phyloP scores from a whole-genome alignment of 2,329 filamentous ascomycete genomes.

The Plectosphaerella cucumerina region DNA sequence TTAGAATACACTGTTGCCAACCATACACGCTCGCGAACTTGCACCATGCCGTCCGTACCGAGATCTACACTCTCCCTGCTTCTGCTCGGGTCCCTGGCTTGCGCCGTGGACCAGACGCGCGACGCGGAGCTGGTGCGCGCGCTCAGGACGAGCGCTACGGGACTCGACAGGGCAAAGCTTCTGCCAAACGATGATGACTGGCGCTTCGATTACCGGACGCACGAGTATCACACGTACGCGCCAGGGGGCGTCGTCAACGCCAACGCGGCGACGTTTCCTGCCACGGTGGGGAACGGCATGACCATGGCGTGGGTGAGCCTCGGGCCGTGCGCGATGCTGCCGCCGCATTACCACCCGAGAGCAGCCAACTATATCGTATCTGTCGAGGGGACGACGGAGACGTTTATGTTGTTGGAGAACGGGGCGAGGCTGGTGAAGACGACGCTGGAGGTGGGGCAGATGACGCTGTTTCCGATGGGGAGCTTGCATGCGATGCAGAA shows the following conservation, averaged over 20 bases:
- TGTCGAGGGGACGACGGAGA: constrained; percentile 42
- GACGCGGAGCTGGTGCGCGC: constrained; percentile 19
- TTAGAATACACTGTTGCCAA: too few species aligned
- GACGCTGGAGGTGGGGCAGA: constrained; percentile 35
- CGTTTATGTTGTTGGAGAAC: constrained; percentile 48
- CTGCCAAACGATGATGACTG: constrained; percentile 36
- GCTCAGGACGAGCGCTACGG: constrained; percentile 34
- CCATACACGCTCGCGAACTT: background rate
- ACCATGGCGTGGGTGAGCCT: constrained; percentile 41
- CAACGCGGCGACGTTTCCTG: constrained; percentile 46
- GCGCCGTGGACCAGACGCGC: constrained; percentile 6
- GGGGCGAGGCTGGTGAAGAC: constrained; percentile 36
- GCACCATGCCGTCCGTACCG: constrained; percentile 5
- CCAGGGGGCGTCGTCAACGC: constrained; percentile 47
- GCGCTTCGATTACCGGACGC: constrained; percentile 43
- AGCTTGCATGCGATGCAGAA: constrained; percentile 48
- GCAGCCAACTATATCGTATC: constrained; percentile 45
- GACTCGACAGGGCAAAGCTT: constrained; percentile 36
- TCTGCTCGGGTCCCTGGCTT: background rate
- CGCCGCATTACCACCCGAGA: constrained; percentile 44
- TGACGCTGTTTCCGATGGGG: constrained; percentile 45
- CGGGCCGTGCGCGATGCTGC: constrained; percentile 47
- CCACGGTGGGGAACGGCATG: constrained; percentile 40
- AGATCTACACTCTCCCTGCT: background rate
- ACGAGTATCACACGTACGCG: constrained; percentile 33